phyloP scores from a whole-genome alignment of 2,329 filamentous ascomycete species.

The Penicillium thymicola region DNA sequence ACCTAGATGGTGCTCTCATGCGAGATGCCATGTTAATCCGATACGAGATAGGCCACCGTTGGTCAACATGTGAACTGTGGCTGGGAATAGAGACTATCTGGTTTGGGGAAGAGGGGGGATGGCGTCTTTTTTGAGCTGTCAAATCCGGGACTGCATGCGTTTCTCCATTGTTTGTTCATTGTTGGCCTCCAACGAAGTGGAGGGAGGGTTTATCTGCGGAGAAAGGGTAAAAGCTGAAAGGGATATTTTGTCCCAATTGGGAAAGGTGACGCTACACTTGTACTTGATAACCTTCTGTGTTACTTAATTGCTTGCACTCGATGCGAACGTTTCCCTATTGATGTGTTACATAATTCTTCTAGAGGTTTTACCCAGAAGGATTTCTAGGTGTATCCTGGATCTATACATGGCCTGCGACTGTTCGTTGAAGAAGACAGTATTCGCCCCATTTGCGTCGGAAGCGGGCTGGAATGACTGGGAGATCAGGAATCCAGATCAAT shows the following conservation, averaged over 20 bases:
- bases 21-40: conserved; percentile 26
- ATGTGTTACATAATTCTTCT: conserved; percentile 1
- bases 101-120: conserved; percentile 6
- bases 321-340: not conserved
- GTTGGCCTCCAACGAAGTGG: not conserved
- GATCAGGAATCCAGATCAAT: conserved; percentile 76
- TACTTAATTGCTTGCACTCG: not conserved
- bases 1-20: not conserved
- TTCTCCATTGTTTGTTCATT: not conserved
- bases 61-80: not conserved
- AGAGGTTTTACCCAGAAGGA: not conserved
- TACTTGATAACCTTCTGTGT: conserved; percentile 2
- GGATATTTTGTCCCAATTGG: conserved; percentile 40
- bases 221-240: conserved; percentile 17
- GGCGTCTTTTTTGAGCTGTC: conserved; percentile 13
- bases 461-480: conserved; percentile 64
- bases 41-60: conserved; percentile 22
- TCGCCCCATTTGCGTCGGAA: conserved; percentile 77
- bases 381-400: not conserved
- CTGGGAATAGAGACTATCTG: not conserved
- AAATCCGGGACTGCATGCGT: conserved; percentile 17
- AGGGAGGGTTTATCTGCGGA: conserved; percentile 7
- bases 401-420: conserved; percentile 8
- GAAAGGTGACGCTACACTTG: conserved; percentile 26
- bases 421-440: conserved; percentile 75